Base-by-base conservation (phyloP, 2,329 filamentous ascomycete genomes). In the Microdochium trichocladiopsis region DNA sequence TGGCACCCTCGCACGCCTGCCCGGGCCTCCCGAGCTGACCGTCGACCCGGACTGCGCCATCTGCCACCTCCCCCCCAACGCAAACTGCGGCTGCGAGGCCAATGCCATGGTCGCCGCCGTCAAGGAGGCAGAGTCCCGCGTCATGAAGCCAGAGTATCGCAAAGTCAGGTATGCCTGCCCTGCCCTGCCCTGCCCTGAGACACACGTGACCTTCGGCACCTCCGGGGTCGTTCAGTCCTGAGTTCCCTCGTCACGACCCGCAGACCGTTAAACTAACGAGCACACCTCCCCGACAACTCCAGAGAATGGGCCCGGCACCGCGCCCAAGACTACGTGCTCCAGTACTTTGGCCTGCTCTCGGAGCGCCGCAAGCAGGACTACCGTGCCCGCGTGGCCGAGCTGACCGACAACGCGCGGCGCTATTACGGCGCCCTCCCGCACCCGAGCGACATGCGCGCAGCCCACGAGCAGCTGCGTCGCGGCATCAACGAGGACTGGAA, bases 401-500 rank as follows among this genome's bases (percentile, higher is more conserved):
- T 68, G 24, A 62, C 56, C 37, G 61, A 63, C 37, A 60, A 57
- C 49, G 61, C 65, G 43, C 16, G 16, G 41, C 41, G 41, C 12
- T 57, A 58, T 22, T 61, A 67, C 58, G 67, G 64, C 56, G 57
- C 60, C 3, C 61, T 56, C 0, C 65, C 66, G 1, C 64, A 69
- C 52, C 66, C 65, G 14, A 58, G 58, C 48, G 65, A 80, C 57
- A 72, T 80, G 23, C 66, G 69, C 24, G 70, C 73, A 51, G 76
- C 74, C 23, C 70, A 80, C 48, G 66, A 67, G 3, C 72, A 74
- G 25, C 66, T 79, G 48, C 77, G 78, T 57, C 69, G 73, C n/a
- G 77, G 76, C 12, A 74, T 80, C 49, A 77, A 81, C 55, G 73
- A 76, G 18, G 78, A 81, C 61, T 82, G 78, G 78, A 70, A 73